These are phyloP conservation scores for Mortierella sp. DNA, from an alignment of 371 early-diverging fungal genomes.

Conservation along the genomic window DNA sequence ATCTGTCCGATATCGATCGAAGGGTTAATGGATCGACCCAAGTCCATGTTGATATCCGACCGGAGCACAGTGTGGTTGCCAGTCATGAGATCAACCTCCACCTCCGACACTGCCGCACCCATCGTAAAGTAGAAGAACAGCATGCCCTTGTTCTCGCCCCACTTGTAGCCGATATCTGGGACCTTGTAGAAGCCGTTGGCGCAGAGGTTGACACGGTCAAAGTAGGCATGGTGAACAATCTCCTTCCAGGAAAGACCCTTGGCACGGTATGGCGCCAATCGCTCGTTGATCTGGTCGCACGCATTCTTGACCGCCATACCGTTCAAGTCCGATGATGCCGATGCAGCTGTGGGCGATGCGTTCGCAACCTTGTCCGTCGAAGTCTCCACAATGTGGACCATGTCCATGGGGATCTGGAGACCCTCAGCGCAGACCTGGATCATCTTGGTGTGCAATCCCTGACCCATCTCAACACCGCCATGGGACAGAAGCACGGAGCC, in stretches of 20 bases:
- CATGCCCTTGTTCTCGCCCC: slow-evolving; percentile 70
- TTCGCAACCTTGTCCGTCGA: slow-evolving; percentile 79
- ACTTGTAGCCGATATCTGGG: slow-evolving; percentile 77
- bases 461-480: slow-evolving; percentile 89
- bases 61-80: slow-evolving; percentile 77
- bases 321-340: slow-evolving; percentile 79
- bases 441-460: slow-evolving; percentile 86
- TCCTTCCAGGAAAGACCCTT: slow-evolving; percentile 58
- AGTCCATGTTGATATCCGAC: slow-evolving; percentile 79
- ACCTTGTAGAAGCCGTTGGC: slow-evolving; percentile 81
- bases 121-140: slow-evolving; percentile 80
- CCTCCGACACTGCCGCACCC: slow-evolving; percentile 79
- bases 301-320: slow-evolving; percentile 81
- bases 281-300: slow-evolving; percentile 69
- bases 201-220: slow-evolving; percentile 75
- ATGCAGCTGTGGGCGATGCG: slow-evolving; percentile 79
- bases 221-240: slow-evolving; percentile 71
- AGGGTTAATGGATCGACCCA: slow-evolving; percentile 79
- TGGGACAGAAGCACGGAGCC: slow-evolving; percentile 80
- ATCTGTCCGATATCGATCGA: slow-evolving; percentile 86
- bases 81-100: slow-evolving; percentile 82
- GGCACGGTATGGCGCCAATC: slow-evolving; percentile 73
- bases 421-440: slow-evolving; percentile 77
- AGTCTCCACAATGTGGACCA: slow-evolving; percentile 78
- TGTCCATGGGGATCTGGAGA: slow-evolving; percentile 66